Conservation (phyloP, 2,329 filamentous ascomycete genomes). For the Tetracladium maxilliforme region DNA sequence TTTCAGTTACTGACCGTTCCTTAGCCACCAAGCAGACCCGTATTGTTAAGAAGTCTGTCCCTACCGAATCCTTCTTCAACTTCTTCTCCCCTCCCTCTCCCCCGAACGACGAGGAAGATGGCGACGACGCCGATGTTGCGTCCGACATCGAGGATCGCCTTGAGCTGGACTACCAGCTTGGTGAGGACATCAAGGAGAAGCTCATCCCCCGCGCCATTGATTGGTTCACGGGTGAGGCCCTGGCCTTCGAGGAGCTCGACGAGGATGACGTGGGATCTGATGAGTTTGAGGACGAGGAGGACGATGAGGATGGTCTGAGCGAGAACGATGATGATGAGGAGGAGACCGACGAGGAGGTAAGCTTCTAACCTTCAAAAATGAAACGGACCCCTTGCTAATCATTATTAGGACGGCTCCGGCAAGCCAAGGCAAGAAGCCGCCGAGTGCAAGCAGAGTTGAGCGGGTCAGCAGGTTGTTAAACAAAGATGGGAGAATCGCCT, state of each 20-base stretch:
- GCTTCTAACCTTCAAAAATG: conserved; percentile 11
- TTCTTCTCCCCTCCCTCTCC: conserved; percentile 93
- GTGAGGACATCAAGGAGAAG: conserved; percentile 99
- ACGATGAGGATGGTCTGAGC: conserved; percentile 77
- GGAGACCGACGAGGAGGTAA: conserved; percentile 65
- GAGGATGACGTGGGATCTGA: conserved; percentile 72
- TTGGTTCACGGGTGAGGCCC: conserved; percentile 97
- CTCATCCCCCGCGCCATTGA: conserved; percentile 95
- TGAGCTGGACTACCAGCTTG: conserved; percentile 95
- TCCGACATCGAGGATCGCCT: conserved; percentile 94
- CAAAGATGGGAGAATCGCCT: conserved; percentile 1
- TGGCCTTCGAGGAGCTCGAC: conserved; percentile 88
- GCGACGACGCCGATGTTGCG: conserved; percentile 57
- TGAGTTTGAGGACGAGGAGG: conserved; percentile 71
- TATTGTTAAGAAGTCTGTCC: conserved; percentile 97
- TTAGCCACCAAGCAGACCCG: conserved; percentile 97
- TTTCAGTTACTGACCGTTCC: not conserved
- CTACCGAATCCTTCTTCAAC: conserved; percentile 97
- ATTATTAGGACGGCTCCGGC: conserved; percentile 61
- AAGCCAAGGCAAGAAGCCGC: conserved; percentile 91
- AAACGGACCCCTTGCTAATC: conserved; percentile 9
- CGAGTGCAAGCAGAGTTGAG: conserved; percentile 91
- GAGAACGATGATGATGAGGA: conserved; percentile 68
- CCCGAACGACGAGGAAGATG: conserved; percentile 66
- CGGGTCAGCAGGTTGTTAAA: conserved; percentile 4